Percentiles rank a stretch among this genome's conserved stretches.
phyloP scores from a whole-genome alignment of 2,329 filamentous ascomycete species.

The Ophiostoma sp. region DNA sequence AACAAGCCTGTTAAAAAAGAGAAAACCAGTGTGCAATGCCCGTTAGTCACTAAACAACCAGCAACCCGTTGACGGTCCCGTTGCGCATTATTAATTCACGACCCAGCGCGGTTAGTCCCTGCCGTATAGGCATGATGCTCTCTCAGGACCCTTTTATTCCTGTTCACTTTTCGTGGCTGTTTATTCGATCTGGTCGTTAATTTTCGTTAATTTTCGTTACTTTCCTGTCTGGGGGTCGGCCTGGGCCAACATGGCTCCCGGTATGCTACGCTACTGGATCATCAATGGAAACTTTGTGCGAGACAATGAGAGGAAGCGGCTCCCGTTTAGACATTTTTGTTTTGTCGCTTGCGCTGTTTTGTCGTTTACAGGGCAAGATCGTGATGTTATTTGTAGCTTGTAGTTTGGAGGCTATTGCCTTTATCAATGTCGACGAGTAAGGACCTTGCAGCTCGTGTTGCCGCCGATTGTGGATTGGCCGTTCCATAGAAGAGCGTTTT shows the following conservation, averaged over 20 bases:
- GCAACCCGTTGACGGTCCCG: background rate
- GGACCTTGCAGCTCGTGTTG: background rate
- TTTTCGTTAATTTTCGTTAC: background rate
- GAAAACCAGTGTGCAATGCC: background rate
- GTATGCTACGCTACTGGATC: background rate
- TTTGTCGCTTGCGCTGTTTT: background rate
- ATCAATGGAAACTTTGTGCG: background rate
- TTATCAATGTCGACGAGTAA: background rate
- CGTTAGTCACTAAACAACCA: background rate
- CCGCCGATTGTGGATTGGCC: background rate
- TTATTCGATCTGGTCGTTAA: background rate
- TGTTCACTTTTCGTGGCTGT: background rate
- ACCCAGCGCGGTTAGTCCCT: background rate
- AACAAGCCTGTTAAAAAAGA: background rate
- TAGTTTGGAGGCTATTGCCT: background rate
- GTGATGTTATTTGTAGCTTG: background rate
- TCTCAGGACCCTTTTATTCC: background rate
- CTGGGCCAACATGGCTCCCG: background rate
- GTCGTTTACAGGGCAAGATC: background rate
- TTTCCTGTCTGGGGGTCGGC: background rate
- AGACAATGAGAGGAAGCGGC: background rate
- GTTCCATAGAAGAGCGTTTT: background rate
- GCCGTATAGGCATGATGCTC: conserved; percentile 14
- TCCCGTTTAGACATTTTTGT: background rate
- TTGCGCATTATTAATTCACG: conserved; percentile 15